Evolutionary conservation across 495 filamentous ascomycete species (phyloP).

Genomic region (Hypoxylon fragiforme): DNA sequence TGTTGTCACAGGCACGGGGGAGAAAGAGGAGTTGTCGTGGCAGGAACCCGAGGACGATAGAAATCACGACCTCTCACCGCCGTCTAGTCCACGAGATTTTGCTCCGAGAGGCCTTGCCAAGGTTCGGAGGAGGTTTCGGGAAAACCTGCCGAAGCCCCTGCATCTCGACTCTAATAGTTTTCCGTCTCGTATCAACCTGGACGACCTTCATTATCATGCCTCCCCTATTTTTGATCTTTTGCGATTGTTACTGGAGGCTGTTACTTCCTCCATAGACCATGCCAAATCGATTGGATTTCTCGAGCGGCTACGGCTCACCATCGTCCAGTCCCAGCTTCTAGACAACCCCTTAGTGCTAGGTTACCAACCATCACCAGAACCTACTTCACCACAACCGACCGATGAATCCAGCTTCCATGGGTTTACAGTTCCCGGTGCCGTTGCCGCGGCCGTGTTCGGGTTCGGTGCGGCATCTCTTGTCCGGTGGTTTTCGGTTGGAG

Average conservation of each 20-base stretch:
- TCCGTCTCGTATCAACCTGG: conserved; percentile 21
- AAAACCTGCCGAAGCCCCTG: conserved; percentile 64
- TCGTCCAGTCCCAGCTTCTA: conserved; percentile 90
- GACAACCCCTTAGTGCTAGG: conserved; percentile 38
- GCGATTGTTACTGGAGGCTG: conserved; percentile 49
- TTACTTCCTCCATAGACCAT: conserved; percentile 77
- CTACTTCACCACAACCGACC: conserved; percentile 22
- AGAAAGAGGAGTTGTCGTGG: conserved; percentile 46
- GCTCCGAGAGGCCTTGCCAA: conserved; percentile 73
- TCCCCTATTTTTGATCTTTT: conserved; percentile 31
- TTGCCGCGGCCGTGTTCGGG: conserved; percentile 56
- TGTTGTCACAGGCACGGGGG: conserved; percentile 35
- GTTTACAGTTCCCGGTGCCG: conserved; percentile 45
- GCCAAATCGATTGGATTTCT: conserved; percentile 86
- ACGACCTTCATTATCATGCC: conserved; percentile 30
- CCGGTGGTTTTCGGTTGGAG: conserved; percentile 63
- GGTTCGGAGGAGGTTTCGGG: conserved; percentile 67
- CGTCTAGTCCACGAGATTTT: conserved; percentile 59
- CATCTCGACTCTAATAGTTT: conserved; percentile 55
- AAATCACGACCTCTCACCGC: conserved; percentile 48
- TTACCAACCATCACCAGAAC: conserved; percentile 30
- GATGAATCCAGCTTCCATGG: conserved; percentile 33
- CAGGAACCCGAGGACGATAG: conserved; percentile 46
- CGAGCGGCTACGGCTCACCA: conserved; percentile 93
- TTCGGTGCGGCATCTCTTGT: conserved; percentile 74